Conservation (phyloP, 306 rosid genomes). For the Trifolium subterraneum region DNA sequence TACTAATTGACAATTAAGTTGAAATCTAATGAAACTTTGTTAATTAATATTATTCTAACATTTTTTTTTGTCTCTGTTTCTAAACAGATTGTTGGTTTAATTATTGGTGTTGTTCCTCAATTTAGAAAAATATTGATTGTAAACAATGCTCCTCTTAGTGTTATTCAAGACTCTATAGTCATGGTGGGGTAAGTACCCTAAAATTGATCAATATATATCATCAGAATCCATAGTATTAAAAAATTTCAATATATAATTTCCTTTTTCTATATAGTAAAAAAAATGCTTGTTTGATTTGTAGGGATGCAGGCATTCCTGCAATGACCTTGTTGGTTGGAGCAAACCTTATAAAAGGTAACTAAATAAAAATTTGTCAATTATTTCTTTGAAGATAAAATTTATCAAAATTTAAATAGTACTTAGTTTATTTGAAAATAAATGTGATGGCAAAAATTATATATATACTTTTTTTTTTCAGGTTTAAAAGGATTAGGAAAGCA, state of each 20-base stretch:
- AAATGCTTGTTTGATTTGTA: neutral
- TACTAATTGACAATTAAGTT: neutral
- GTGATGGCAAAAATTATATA: neutral
- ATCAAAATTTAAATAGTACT: too few relatives aligned
- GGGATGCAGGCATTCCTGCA: constrained; percentile 52
- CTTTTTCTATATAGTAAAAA: neutral
- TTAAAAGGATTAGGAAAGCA: constrained; percentile 36
- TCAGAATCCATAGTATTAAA: neutral
- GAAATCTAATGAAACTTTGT: neutral
- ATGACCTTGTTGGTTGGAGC: constrained; percentile 54
- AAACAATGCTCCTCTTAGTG: constrained; percentile 46
- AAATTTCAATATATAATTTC: too few relatives aligned
- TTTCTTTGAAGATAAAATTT: too few relatives aligned
- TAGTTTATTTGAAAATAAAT: constrained; percentile 9
- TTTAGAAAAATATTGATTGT: constrained; percentile 40
- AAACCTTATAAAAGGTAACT: constrained; percentile 50
- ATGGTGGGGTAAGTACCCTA: constrained; percentile 52
- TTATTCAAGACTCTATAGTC: constrained; percentile 41
- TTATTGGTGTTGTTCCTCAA: constrained; percentile 46
- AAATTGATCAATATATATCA: neutral
- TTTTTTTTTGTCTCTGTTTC: neutral
- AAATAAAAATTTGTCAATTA: neutral
- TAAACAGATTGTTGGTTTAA: constrained; percentile 48
- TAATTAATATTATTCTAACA: neutral
- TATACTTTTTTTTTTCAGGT: constrained; percentile 32